phyloP scores from a whole-genome alignment of 1,284 basidiomycete genomes.

The Filobasidium uniguttulatum region DNA sequence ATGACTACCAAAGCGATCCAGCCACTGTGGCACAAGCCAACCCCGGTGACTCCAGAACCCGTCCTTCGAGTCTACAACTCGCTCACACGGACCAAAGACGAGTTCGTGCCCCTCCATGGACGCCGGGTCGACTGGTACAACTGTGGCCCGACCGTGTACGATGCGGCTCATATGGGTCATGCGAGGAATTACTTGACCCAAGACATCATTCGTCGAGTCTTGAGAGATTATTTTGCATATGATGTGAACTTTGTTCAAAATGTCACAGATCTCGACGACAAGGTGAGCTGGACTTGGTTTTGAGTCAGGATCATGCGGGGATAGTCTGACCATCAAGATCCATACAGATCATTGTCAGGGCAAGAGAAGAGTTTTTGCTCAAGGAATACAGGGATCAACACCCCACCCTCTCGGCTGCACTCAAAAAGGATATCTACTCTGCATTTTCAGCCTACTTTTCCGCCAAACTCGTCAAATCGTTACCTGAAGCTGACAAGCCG shows the following conservation, averaged over 20 bases:
- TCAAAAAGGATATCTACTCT: constrained; percentile 25
- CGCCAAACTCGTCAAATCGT: constrained; percentile 48
- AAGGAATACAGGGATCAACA: constrained; percentile 43
- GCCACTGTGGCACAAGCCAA: constrained; percentile 34
- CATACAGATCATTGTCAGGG: constrained; percentile 70
- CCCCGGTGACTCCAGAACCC: constrained; percentile 29
- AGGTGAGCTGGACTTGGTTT: constrained; percentile 46
- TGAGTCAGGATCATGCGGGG: not conserved
- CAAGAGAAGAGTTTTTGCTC: constrained; percentile 71
- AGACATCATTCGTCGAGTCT: constrained; percentile 82
- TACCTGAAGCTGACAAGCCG: constrained; percentile 44
- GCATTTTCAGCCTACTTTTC: constrained; percentile 46
- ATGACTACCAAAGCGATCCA: constrained; percentile 17
- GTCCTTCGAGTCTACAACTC: constrained; percentile 82
- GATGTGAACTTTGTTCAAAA: constrained; percentile 99
- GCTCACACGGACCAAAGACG: constrained; percentile 78
- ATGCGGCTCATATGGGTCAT: constrained; percentile 97
- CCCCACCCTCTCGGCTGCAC: constrained; percentile 24
- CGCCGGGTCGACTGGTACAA: constrained; percentile 97
- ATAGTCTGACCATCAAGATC: not conserved
- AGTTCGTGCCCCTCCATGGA: constrained; percentile 67
- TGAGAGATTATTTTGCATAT: constrained; percentile 93
- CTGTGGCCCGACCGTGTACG: constrained; percentile 98
- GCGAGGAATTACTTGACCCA: constrained; percentile 98
- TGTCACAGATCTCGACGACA: constrained; percentile 98